Evolutionary conservation across 2,329 filamentous ascomycete species (phyloP), one percentile per base, ranked within the genome.

Genomic region (Arthrobotrys sphaeroides): DNA sequence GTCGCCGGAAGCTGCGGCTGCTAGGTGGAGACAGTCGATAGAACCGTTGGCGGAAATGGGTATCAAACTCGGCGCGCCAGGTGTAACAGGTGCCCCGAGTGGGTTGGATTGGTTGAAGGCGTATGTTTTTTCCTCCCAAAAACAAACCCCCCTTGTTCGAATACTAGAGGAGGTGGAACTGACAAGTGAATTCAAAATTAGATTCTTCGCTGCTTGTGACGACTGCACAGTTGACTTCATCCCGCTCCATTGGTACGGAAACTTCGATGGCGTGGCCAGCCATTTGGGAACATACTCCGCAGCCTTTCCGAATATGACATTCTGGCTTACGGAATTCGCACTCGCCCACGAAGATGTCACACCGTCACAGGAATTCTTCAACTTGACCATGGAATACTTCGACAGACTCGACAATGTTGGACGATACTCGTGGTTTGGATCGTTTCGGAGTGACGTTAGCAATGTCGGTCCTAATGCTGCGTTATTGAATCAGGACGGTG

Each of bases 241-340:
- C n/a, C 85, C 87, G 0, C 82, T 90, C 22, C 88, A 90, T 78
- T 90, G 88, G 88, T 90, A 90, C 78, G 90, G 91, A 18, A 87
- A 89, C 77, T 92, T 91, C 78, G 87, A 87, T 53, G 90, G 89
- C 0, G 81, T 93, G 77, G 88, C 89, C 1, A 89, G 86, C 77
- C 89, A 90, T 77, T 84, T 92, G 70, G 90, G 89, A 5, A 85
- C 88, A 76, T 86, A 88, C 49, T 83, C 85, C 53, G 85, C 83
- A 53, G 88, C 87, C 20, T 90, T 88, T 81, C 89, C 88, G 6
- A 85, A 87, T 75, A 84, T 84, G 33, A 85, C 86, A 2, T 87
- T 94, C 75, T 94, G 91, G 92, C 84, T 94, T 9, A 94, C 92
- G 24, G 92, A 95, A 82, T 93, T 90, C 81, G 91, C 90, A 38